These are phyloP conservation scores for Globisporangium nagaii DNA, from an alignment of 352 stramenopile genomes.

Conservation along the genomic window DNA sequence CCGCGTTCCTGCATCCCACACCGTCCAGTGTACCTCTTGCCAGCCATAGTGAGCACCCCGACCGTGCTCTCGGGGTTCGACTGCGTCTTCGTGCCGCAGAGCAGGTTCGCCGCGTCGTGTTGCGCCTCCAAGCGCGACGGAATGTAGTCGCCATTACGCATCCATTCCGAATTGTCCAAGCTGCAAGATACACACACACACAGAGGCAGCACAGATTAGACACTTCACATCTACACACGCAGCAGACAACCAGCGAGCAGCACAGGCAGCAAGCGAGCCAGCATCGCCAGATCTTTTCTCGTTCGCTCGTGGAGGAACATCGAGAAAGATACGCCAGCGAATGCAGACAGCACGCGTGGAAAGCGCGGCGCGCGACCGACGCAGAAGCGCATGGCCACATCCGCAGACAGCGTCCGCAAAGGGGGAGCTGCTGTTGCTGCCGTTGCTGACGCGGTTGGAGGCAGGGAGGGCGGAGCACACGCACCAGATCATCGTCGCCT, in stretches of 20 bases:
- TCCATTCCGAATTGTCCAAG: constrained; percentile 97
- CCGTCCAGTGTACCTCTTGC: constrained; percentile 62
- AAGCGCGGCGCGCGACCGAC: too few species aligned
- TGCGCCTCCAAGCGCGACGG: constrained; percentile 97
- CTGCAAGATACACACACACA: constrained; percentile 19
- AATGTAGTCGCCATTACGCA: constrained; percentile 99
- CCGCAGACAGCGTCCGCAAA: too few species aligned
- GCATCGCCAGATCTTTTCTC: too few species aligned
- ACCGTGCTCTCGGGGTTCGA: constrained; percentile 98
- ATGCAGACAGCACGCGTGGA: too few species aligned
- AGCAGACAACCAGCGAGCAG: not conserved
- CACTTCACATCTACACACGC: not conserved
- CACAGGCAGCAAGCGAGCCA: too few species aligned
- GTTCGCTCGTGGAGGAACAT: too few species aligned
- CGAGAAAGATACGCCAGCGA: too few species aligned
- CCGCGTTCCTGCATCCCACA: too few species aligned
- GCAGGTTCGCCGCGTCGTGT: constrained; percentile 96
- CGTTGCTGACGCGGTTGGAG: too few species aligned
- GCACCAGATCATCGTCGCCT: constrained; percentile 88
- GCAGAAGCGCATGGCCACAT: too few species aligned
- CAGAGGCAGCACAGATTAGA: constrained; percentile 1
- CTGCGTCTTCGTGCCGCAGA: constrained; percentile 97
- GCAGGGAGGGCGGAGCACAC: constrained; percentile 6
- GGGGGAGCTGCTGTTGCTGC: too few species aligned
- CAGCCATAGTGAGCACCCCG: constrained; percentile 94